Evolutionary conservation across 1,139 yeast species (phyloP).

Genomic region (Suhomyces choctaworum): DNA sequence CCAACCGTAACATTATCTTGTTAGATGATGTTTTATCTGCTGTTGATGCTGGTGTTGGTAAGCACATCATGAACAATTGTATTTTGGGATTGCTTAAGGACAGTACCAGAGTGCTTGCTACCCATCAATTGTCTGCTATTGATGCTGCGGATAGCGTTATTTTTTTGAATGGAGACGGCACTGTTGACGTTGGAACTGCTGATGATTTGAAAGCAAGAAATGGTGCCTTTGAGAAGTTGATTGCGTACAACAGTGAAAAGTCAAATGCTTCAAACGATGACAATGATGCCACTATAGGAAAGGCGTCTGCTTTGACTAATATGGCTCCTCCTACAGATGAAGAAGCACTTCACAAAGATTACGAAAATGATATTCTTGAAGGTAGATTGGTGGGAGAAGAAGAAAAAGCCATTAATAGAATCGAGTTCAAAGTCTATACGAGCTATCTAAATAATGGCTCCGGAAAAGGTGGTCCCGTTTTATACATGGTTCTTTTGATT

Average conservation of each 20-base stretch:
- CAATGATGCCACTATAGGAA: constrained; percentile 16
- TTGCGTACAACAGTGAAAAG: constrained; percentile 42
- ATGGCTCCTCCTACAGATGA: neutral
- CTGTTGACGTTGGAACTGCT: constrained; percentile 58
- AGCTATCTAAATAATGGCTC: constrained; percentile 12
- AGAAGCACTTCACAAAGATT: constrained; percentile 20
- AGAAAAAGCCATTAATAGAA: constrained; percentile 20
- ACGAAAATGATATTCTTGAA: no score
- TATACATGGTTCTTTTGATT: constrained; percentile 21
- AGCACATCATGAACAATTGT: constrained; percentile 72
- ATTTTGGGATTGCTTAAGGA: constrained; percentile 54
- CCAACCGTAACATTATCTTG: constrained; percentile 32
- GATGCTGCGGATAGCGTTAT: constrained; percentile 67
- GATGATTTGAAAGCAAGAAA: constrained; percentile 47
- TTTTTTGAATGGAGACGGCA: constrained; percentile 69
- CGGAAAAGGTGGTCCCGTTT: neutral
- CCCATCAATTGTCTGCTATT: constrained; percentile 76
- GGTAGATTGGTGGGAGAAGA: constrained; percentile 34
- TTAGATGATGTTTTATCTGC: constrained; percentile 46
- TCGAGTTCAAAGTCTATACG: constrained; percentile 16
- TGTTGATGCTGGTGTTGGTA: constrained; percentile 62
- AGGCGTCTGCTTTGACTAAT: no score
- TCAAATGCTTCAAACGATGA: constrained; percentile 17
- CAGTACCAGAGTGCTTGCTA: constrained; percentile 75
- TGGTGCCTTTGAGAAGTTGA: constrained; percentile 50